phyloP scores from a whole-genome alignment of 2,329 filamentous ascomycete genomes.

The Neonectria faginata region DNA sequence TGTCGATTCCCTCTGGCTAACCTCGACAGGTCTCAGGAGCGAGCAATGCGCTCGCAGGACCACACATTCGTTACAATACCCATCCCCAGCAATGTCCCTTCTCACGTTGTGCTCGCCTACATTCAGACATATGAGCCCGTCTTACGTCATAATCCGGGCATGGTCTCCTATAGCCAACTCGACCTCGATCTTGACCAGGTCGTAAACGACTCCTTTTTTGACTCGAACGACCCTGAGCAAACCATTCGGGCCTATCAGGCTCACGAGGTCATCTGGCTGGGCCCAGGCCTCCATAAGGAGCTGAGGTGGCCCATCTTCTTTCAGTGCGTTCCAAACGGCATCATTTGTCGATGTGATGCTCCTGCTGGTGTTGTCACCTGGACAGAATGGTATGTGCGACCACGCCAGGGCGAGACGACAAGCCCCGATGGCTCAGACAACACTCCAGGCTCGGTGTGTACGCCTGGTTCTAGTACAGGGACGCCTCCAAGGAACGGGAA shows the following conservation, averaged over 20 bases:
- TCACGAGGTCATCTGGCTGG: slow-evolving; percentile 48
- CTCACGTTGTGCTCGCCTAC: slow-evolving; percentile 50
- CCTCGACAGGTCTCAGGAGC: slow-evolving; percentile 5
- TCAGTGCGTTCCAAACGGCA: slow-evolving; percentile 55
- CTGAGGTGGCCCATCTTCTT: slow-evolving; percentile 58
- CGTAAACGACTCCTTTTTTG: slow-evolving; percentile 55
- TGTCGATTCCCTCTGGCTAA: not conserved
- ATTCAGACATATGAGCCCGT: slow-evolving; percentile 56
- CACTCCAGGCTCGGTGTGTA: slow-evolving; percentile 39
- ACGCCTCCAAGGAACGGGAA: slow-evolving; percentile 22
- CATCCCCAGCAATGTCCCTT: slow-evolving; percentile 52
- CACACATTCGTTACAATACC: slow-evolving; percentile 55
- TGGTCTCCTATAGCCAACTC: slow-evolving; percentile 50
- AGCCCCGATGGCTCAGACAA: slow-evolving; percentile 14
- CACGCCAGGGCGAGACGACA: slow-evolving; percentile 16
- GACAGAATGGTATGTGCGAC: slow-evolving; percentile 49
- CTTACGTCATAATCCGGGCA: slow-evolving; percentile 54
- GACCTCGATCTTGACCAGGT: slow-evolving; percentile 47
- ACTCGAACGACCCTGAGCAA: slow-evolving; percentile 44
- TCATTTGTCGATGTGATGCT: slow-evolving; percentile 55
- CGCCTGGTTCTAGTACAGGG: slow-evolving; percentile 32
- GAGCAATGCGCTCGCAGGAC: slow-evolving; percentile 46
- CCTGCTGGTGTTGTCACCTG: slow-evolving; percentile 56
- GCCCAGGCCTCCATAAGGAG: slow-evolving; percentile 54
- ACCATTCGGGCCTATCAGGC: slow-evolving; percentile 49